Percentiles rank a stretch among this genome's conserved stretches.
Conservation (phyloP, 768 basidiomycete species). For the Gautieria morchelliformis region DNA sequence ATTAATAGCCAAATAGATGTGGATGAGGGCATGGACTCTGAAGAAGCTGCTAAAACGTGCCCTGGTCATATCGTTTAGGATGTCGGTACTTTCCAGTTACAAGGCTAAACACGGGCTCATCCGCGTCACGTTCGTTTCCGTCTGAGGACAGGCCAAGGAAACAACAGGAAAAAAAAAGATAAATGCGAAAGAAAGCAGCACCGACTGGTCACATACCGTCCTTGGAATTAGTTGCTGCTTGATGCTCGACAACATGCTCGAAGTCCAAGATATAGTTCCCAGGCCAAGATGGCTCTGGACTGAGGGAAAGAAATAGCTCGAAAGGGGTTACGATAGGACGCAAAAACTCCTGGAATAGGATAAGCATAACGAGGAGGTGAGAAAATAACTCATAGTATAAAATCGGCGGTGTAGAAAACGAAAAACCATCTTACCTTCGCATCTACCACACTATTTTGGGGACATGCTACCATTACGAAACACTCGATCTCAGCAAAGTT, state of each 20-base stretch:
- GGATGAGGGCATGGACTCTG: neutral
- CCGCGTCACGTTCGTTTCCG: slow-evolving; percentile 36
- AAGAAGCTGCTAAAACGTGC: slow-evolving; percentile 14
- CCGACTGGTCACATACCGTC: neutral
- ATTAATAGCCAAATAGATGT: neutral
- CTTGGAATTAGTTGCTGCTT: slow-evolving; percentile 9
- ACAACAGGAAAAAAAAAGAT: neutral
- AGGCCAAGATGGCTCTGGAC: slow-evolving; percentile 60
- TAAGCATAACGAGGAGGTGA: no score
- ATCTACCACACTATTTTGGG: slow-evolving; percentile 80
- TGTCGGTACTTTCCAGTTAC: slow-evolving; percentile 81
- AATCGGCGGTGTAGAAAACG: neutral
- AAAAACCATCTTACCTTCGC: slow-evolving; percentile 38
- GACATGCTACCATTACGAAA: slow-evolving; percentile 90
- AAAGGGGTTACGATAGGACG: slow-evolving; percentile 90
- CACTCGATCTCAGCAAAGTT: slow-evolving; percentile 97
- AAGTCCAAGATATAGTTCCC: slow-evolving; percentile 77
- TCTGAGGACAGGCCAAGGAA: neutral
- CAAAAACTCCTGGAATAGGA: slow-evolving; percentile 61
- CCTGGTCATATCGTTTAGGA: slow-evolving; percentile 51
- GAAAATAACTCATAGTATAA: neutral
- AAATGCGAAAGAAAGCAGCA: neutral
- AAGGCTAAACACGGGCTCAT: slow-evolving; percentile 77
- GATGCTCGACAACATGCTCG: slow-evolving; percentile 35
- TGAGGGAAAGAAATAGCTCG: slow-evolving; percentile 77